A percentile compares a stretch with the other conserved stretches of the same genome.
Evolutionary conservation across 768 basidiomycete species (phyloP).

Genomic region (Tricholoma saponaceum): DNA sequence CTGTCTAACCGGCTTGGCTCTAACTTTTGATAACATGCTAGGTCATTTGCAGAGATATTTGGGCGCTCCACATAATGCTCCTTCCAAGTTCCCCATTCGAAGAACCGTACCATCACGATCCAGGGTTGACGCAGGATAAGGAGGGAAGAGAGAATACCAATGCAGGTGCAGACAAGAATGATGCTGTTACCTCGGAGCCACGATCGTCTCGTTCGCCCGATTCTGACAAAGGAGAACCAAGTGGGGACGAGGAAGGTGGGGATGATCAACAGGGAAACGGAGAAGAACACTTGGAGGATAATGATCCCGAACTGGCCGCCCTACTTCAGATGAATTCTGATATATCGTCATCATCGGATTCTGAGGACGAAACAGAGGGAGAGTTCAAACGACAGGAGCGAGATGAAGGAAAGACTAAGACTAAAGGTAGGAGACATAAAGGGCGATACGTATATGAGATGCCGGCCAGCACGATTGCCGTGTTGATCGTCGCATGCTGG

Average conservation of each 20-base stretch:
- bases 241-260: constrained; percentile 14
- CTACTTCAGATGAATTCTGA: constrained; percentile 42
- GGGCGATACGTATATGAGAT: constrained; percentile 29
- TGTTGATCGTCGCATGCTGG: constrained; percentile 78
- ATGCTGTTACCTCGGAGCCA: constrained; percentile 2
- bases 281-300: constrained; percentile 11
- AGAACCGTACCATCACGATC: constrained; percentile 52
- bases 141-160: constrained; percentile 4
- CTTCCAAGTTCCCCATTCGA: constrained; percentile 55
- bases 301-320: constrained; percentile 37
- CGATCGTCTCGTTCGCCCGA: constrained; percentile 6
- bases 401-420: constrained; percentile 4
- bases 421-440: constrained; percentile 13
- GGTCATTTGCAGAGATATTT: constrained; percentile 76
- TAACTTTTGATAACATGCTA: constrained; percentile 23
- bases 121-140: constrained; percentile 20
- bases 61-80: constrained; percentile 68
- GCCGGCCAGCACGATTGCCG: constrained; percentile 50
- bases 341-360: constrained; percentile 25
- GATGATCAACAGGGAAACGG: constrained; percentile 4
- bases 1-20: constrained; percentile 1
- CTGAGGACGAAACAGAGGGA: constrained; percentile 27
- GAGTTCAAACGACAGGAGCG: constrained; percentile 10
- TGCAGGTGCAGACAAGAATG: not conserved
- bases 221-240: constrained; percentile 10